phyloP scores from a whole-genome alignment of 768 basidiomycete genomes.

The Boletus huronensis region DNA sequence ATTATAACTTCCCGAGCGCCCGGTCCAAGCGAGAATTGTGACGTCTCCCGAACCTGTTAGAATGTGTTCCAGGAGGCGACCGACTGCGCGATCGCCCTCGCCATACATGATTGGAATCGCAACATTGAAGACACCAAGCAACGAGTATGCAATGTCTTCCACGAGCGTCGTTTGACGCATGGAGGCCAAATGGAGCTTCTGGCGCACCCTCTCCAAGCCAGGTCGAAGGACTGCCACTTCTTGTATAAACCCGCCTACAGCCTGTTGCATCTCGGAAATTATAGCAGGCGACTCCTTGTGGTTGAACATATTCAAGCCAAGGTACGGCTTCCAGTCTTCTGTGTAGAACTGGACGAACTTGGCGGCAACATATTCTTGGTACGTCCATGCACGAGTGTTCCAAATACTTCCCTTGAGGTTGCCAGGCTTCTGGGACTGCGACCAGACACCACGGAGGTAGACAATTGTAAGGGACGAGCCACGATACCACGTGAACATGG shows the following conservation, averaged over 20 bases:
- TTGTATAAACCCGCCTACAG: not conserved
- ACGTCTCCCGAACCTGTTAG: conserved; percentile 7
- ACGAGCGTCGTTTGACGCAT: conserved; percentile 1
- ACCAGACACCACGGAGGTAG: conserved; percentile 7
- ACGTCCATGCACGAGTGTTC: conserved; percentile 14
- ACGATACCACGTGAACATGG: conserved; percentile 16
- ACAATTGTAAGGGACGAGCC: conserved; percentile 10
- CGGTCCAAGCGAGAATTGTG: conserved; percentile 17
- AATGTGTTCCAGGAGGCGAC: conserved; percentile 15
- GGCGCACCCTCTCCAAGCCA: conserved; percentile 10
- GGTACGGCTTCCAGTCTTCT: conserved; percentile 13
- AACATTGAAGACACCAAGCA: conserved; percentile 12
- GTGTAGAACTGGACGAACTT: conserved; percentile 13
- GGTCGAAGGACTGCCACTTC: conserved; percentile 4
- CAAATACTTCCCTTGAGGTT: conserved; percentile 6
- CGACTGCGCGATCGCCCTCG: conserved; percentile 8
- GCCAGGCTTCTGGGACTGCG: not conserved
- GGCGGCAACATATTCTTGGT: conserved; percentile 15
- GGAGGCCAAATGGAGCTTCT: conserved; percentile 18
- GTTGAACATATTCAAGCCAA: not conserved
- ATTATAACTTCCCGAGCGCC: not conserved
- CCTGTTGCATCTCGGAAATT: conserved; percentile 8
- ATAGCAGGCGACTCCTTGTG: conserved; percentile 8
- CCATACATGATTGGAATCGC: conserved; percentile 11
- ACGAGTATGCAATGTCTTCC: conserved; percentile 14